Percentiles rank a stretch among this genome's conserved stretches.
These are phyloP conservation scores for Solioccasus polychromus DNA, from an alignment of 768 basidiomycete genomes.

Conservation along the genomic window DNA sequence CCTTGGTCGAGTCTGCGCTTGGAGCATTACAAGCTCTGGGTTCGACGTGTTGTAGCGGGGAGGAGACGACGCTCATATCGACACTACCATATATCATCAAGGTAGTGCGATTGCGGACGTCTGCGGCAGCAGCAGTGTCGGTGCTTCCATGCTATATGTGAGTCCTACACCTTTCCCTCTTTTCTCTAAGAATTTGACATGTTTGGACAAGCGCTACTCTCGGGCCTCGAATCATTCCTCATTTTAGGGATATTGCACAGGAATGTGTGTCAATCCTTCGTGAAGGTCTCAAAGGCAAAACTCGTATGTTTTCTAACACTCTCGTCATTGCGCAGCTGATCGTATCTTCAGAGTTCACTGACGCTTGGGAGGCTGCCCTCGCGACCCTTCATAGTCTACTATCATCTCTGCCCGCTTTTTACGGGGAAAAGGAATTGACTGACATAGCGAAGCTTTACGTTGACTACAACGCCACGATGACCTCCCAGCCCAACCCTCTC, in stretches of 20 bases:
- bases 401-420: conserved; percentile 78
- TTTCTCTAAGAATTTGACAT: conserved; percentile 3
- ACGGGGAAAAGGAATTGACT: conserved; percentile 57
- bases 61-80: conserved; percentile 62
- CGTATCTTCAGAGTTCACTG: conserved; percentile 28
- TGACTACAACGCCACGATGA: conserved; percentile 32
- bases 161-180: conserved; percentile 10
- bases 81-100: conserved; percentile 58
- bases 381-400: conserved; percentile 67
- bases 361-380: conserved; percentile 34
- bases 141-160: conserved; percentile 66
- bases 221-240: conserved; percentile 86
- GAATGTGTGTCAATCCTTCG: conserved; percentile 51
- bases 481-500: conserved; percentile 26
- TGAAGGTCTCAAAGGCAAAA: conserved; percentile 33
- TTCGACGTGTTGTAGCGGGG: conserved; percentile 54
- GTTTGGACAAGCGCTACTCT: conserved; percentile 55
- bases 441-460: conserved; percentile 58
- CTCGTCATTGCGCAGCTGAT: conserved; percentile 2
- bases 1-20: conserved; percentile 48
- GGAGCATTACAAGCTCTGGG: conserved; percentile 59
- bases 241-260: conserved; percentile 68
- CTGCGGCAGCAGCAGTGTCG: conserved; percentile 44
- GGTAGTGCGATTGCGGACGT: conserved; percentile 39
- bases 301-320: conserved; percentile 28